A percentile compares a stretch with the other conserved stretches of the same genome.
Evolutionary conservation across 2,329 filamentous ascomycete genomes (phyloP).

Genomic region (Sarocladiaceae sp.): DNA sequence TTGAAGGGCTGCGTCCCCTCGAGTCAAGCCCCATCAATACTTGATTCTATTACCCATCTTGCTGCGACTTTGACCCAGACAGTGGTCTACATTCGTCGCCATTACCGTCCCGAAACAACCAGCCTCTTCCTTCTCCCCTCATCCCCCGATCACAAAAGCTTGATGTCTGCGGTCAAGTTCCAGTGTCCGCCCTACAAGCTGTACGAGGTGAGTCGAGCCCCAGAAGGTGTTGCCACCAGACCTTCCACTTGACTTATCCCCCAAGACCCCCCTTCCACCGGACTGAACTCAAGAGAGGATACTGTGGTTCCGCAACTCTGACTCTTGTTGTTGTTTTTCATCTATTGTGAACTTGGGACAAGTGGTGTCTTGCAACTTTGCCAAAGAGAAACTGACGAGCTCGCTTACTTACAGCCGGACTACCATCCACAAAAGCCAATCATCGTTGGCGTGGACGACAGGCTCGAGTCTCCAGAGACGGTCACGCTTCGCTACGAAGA

Average conservation of each 20-base stretch:
- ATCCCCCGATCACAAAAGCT: conserved; percentile 19
- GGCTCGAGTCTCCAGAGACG: conserved; percentile 54
- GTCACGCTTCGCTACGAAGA: conserved; percentile 54
- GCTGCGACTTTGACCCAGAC: conserved; percentile 29
- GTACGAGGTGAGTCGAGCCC: conserved; percentile 51
- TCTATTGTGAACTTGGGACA: not conserved
- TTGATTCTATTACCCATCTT: conserved; percentile 2
- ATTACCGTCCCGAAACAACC: conserved; percentile 26
- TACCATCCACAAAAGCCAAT: conserved; percentile 52
- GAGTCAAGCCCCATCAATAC: conserved; percentile 6
- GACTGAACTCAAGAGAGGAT: not conserved
- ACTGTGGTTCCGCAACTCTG: conserved; percentile 7
- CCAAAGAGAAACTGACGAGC: conserved; percentile 6
- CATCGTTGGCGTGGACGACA: conserved; percentile 51
- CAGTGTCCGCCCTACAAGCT: conserved; percentile 53
- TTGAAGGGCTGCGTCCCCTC: conserved; percentile 9
- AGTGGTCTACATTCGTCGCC: conserved; percentile 30
- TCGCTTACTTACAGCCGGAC: conserved; percentile 36
- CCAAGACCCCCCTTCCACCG: conserved; percentile 1
- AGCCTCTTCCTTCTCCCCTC: conserved; percentile 27
- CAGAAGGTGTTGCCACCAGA: conserved; percentile 6
- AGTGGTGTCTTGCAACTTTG: not conserved
- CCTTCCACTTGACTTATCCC: conserved; percentile 8
- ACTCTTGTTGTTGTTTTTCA: not conserved
- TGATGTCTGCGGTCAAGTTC: conserved; percentile 55